Evolutionary conservation across 805 yeast genomes (phyloP).

Genomic region (Wickerhamomyces mucosus): DNA sequence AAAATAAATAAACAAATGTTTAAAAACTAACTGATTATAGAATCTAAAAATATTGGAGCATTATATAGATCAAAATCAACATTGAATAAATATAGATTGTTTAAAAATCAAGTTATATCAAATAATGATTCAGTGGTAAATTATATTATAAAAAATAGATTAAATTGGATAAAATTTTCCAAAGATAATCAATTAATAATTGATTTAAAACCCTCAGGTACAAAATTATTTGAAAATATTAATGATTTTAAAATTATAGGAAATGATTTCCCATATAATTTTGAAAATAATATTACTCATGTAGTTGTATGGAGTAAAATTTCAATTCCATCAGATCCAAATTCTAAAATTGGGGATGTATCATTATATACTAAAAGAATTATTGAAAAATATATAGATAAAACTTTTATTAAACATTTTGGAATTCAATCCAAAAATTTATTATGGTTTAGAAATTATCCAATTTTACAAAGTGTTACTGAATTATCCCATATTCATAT

Average conservation of each 20-base stretch:
- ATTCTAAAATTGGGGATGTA: slow-evolving; percentile 39
- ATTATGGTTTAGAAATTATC: slow-evolving; percentile 67
- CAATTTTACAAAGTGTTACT: slow-evolving; percentile 56
- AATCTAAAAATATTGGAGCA: slow-evolving; percentile 5
- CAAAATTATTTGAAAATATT: slow-evolving; percentile 18
- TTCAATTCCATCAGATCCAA: slow-evolving; percentile 30
- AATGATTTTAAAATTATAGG: slow-evolving; percentile 30
- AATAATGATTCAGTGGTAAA: slow-evolving; percentile 34
- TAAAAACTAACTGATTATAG: slow-evolving; percentile 3
- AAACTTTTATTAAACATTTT: slow-evolving; percentile 27
- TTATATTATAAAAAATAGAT: slow-evolving; percentile 35
- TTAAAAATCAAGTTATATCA: slow-evolving; percentile 30
- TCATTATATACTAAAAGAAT: slow-evolving; percentile 31
- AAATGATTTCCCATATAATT: slow-evolving; percentile 63
- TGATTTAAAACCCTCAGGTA: slow-evolving; percentile 11
- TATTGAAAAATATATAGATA: slow-evolving; percentile 39
- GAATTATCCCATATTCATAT: slow-evolving; percentile 66
- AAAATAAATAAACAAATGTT: background rate
- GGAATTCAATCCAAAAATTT: slow-evolving; percentile 27
- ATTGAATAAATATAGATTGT: slow-evolving; percentile 34
- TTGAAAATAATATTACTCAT: slow-evolving; percentile 42
- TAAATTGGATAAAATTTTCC: slow-evolving; percentile 46
- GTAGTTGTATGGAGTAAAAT: slow-evolving; percentile 61
- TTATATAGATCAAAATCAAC: slow-evolving; percentile 35
- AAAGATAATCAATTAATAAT: slow-evolving; percentile 16